phyloP scores from a whole-genome alignment of 306 rosid species.

The Vicia villosa region DNA sequence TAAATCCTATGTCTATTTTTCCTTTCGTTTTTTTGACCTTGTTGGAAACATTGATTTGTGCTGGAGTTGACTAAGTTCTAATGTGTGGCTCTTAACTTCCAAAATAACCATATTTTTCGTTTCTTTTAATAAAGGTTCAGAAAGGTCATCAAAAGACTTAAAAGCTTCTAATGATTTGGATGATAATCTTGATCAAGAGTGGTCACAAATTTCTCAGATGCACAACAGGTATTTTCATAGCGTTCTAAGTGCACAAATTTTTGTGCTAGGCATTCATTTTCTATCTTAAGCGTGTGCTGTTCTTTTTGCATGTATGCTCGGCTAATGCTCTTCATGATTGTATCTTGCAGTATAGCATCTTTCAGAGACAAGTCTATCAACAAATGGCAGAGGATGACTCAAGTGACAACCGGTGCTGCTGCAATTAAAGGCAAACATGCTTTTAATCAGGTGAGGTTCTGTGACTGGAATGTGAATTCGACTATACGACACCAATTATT shows the following conservation, averaged over 20 bases:
- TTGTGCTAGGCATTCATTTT: constrained; percentile 19
- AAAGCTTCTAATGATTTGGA: constrained; percentile 48
- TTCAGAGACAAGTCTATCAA: constrained; percentile 82
- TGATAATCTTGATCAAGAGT: constrained; percentile 61
- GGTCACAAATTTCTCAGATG: constrained; percentile 65
- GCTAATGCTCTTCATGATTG: constrained; percentile 37
- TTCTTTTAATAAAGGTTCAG: constrained; percentile 45
- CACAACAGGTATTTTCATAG: constrained; percentile 58
- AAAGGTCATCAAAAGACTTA: constrained; percentile 41
- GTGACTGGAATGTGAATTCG: constrained; percentile 29
- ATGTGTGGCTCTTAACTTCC: background rate
- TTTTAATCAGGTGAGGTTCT: constrained; percentile 76
- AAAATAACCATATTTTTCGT: constrained; percentile 13
- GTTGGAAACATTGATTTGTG: constrained; percentile 2
- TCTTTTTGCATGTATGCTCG: too few relatives aligned
- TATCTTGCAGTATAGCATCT: constrained; percentile 62
- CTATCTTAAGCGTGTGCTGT: too few relatives aligned
- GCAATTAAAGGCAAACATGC: constrained; percentile 83
- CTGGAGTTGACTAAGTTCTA: background rate
- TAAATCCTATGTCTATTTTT: background rate
- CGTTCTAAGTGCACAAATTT: constrained; percentile 24
- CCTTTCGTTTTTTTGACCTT: background rate
- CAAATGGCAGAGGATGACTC: constrained; percentile 94
- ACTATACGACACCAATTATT: background rate
- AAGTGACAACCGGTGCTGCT: constrained; percentile 87